Base-by-base conservation (phyloP, 345 rosid species). In the Mercurialis annua region DNA sequence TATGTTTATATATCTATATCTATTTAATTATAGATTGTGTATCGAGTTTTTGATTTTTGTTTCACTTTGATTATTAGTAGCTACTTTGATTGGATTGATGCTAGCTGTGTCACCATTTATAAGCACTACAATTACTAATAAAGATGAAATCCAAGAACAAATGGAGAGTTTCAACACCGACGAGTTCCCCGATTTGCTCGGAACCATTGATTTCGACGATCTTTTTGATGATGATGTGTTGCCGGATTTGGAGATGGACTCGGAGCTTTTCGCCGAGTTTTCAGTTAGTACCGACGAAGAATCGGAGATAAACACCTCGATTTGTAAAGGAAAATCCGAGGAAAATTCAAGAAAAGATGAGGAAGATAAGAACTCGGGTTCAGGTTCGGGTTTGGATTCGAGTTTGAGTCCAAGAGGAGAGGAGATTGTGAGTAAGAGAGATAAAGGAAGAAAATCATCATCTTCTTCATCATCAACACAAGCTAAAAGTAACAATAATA, bases 211-310 rank as follows among this genome's bases (percentile, higher is more conserved):
- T 74, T 90, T 90, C 58, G 96, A 87, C 17, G 90, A 93, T 71
- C 78, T 93, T 76, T 89, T 90, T 29, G 90, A 78, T 27, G 88
- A 76, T 6, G 92, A 85, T 57, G 69, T 67, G 61, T 64, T 86
- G 24, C 92, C 94, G 2, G 96, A 84, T 54, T 75, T 88, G 90
- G 97, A 90, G 79, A 76, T 86, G 78, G 92, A 80, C 66, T 75
- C 82, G 1, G 97, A 87, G 66, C 74, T 86, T 63, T 81, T 87
- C 9, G 86, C 86, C 0, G 96, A 90, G 26, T 81, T 81, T 69
- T 84, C 92, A 42, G 63, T 74, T 10, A 52, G 84, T 31, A 40
- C 55, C n/a, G 78, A 83, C 3, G 91, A 89, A 64, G 92, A 89
- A 31, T 83, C 82, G 11, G 87, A 86, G 48, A 56, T 66, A 49